A percentile compares a stretch with the other conserved stretches of the same genome.
Conservation (phyloP, 2,329 filamentous ascomycete genomes). For the Blumeriella jaapii region DNA sequence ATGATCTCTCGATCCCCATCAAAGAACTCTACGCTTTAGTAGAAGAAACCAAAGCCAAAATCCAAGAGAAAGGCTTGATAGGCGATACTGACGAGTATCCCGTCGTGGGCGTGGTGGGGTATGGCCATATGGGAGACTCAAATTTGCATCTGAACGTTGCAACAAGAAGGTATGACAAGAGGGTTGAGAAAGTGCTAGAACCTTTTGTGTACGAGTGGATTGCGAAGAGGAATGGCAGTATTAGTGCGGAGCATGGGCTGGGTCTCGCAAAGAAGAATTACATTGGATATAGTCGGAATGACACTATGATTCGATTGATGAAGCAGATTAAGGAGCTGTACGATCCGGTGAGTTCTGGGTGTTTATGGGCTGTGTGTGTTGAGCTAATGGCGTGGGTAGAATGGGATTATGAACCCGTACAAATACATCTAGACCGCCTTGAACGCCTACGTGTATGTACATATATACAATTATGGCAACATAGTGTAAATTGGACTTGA, state of each 20-base stretch:
- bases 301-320: conserved; percentile 84
- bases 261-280: conserved; percentile 93
- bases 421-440: conserved; percentile 61
- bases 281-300: conserved; percentile 83
- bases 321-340: conserved; percentile 89
- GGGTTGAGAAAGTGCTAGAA: conserved; percentile 78
- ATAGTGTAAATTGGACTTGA: background rate
- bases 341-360: conserved; percentile 62
- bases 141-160: conserved; percentile 92
- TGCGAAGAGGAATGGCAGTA: conserved; percentile 73
- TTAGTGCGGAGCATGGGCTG: conserved; percentile 91
- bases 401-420: conserved; percentile 98
- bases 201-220: conserved; percentile 99
- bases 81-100: conserved; percentile 65
- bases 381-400: conserved; percentile 41
- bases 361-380: background rate
- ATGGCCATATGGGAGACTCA: conserved; percentile 95
- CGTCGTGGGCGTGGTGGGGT: conserved; percentile 84
- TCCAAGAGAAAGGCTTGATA: conserved; percentile 64
- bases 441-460: background rate
- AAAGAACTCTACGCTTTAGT: conserved; percentile 80
- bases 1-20: conserved; percentile 91
- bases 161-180: conserved; percentile 71
- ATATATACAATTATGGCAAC: background rate
- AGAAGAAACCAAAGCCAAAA: conserved; percentile 65